phyloP scores from a whole-genome alignment of 1,284 basidiomycete genomes.

The Anthracocystis setariae region DNA sequence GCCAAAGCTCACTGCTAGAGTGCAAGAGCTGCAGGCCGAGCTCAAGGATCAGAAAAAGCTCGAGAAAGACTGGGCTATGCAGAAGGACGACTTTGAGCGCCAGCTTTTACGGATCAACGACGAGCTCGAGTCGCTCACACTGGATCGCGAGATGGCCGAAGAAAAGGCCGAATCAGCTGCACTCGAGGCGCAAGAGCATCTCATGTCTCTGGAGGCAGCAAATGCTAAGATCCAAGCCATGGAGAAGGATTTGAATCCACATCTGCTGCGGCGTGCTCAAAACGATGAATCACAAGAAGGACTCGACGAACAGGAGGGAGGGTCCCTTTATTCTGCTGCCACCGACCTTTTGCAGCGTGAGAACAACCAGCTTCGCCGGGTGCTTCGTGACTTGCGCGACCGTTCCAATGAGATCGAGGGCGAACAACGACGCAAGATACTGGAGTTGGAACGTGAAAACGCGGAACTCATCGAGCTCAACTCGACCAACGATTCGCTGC shows the following conservation, averaged over 20 bases:
- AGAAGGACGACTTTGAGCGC: conserved; percentile 53
- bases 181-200: conserved; percentile 81
- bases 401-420: conserved; percentile 79
- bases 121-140: conserved; percentile 90
- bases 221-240: conserved; percentile 69
- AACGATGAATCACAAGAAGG: conserved; percentile 16
- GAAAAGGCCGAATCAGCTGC: conserved; percentile 85
- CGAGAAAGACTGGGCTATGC: conserved; percentile 56
- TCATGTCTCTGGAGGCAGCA: conserved; percentile 84
- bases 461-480: conserved; percentile 51
- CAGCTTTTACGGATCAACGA: conserved; percentile 80
- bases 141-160: conserved; percentile 97
- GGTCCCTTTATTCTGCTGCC: conserved; percentile 30
- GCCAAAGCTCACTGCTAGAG: conserved; percentile 75
- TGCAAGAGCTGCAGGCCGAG: conserved; percentile 55
- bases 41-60: conserved; percentile 55
- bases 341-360: conserved; percentile 91
- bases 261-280: conserved; percentile 20
- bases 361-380: conserved; percentile 93
- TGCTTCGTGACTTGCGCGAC: conserved; percentile 71
- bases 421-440: conserved; percentile 82
- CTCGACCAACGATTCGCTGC: conserved; percentile 39
- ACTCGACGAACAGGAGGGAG: conserved; percentile 9
- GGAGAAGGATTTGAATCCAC: conserved; percentile 44
- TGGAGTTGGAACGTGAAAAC: conserved; percentile 89